Base-by-base conservation (phyloP, 768 basidiomycete genomes). In the Pulveroboletus sp. region DNA sequence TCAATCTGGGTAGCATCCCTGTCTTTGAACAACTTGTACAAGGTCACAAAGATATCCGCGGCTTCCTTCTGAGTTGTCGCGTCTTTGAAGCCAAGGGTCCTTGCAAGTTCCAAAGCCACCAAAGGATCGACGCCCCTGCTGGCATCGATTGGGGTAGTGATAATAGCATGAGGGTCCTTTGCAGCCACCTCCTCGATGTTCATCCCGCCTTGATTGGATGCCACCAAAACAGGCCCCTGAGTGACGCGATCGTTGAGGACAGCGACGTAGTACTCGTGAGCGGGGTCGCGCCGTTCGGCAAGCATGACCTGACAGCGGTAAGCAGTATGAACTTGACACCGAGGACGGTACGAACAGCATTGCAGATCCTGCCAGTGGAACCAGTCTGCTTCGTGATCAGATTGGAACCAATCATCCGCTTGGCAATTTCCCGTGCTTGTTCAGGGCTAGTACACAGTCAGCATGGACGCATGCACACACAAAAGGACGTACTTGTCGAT, bases 1-100 rank as follows among this genome's bases (percentile, higher is more conserved):
- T 99, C 96, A 61, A 99, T 96, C 71, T 98, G 96, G 12, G 95
- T 98, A 1, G 96, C 93, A 66, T 99, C 96, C 76, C 94, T 98
- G 51, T 97, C 94, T 72, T 93, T 96, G 81, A 96, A 98, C 65
- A 99, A 86, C 63, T 80, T 86, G 76, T 96, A 97, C 49, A 99
- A 79, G 62, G 94, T 89, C 62, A 88, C 80, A 70, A 99, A 98
- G 57, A 91, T 90, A 57, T 90, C 83, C 0, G 94, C 95, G 10
- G 96, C 96, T 65, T 96, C 83, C 46, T 80, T 77, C 64, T 89
- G 83, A 3, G 88, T 79, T 26, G 72, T 66, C 26, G 81, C 79
- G 52, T 76, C 76, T 67, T 83, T 82, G 76, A 98, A 93, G 2
- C 95, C 96, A 46, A 99, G 81, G 66, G 89, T 91, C 66, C 79